phyloP scores from a whole-genome alignment of 345 rosid species.

The Hibiscus mutabilis region DNA sequence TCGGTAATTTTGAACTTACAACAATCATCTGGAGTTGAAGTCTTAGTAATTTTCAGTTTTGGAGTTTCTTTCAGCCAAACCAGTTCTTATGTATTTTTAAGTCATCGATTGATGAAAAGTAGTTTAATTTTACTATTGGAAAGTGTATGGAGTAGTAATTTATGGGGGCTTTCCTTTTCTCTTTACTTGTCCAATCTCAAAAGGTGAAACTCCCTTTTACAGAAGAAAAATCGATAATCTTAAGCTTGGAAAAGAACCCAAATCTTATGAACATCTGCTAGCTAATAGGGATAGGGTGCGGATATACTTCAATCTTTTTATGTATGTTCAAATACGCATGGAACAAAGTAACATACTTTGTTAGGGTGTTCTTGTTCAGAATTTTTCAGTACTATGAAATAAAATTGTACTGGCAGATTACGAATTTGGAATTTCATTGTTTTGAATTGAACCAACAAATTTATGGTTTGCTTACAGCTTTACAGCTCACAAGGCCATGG shows the following conservation, averaged over 20 bases:
- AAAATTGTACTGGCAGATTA: neutral
- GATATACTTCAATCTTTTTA: too few relatives aligned
- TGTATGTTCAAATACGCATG: too few relatives aligned
- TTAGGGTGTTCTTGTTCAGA: neutral
- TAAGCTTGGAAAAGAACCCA: too few relatives aligned
- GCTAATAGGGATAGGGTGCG: too few relatives aligned
- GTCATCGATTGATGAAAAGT: neutral
- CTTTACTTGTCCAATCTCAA: neutral
- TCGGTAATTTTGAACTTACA: neutral
- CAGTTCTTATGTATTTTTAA: neutral
- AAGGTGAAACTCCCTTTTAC: neutral
- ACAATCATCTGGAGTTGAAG: neutral
- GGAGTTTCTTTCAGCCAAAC: neutral
- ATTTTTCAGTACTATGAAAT: neutral
- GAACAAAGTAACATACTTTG: neutral
- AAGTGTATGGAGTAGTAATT: neutral
- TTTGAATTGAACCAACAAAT: neutral
- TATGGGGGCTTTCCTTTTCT: neutral
- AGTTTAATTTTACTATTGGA: neutral
- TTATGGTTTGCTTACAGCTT: neutral
- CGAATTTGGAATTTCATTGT: neutral
- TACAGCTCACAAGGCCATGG: neutral
- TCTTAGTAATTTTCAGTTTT: neutral
- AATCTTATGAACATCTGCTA: too few relatives aligned
- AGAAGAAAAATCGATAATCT: neutral